Evolutionary conservation across 768 basidiomycete species (phyloP), one percentile per base, ranked within the genome.

Genomic region (Trametes coccinea): DNA sequence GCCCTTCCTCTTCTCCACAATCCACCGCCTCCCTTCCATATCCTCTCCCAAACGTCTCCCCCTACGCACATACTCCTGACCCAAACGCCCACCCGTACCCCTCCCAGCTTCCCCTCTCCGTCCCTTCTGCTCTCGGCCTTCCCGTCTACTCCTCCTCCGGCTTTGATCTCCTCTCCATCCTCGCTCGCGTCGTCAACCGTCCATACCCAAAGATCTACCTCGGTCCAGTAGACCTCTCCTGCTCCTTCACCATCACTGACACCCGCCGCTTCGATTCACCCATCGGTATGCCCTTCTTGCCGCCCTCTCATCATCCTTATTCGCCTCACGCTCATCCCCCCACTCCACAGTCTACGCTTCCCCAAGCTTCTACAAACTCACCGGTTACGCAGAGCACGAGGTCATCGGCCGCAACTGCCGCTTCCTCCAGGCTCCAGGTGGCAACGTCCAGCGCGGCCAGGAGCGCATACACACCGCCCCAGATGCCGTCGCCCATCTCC

Each of bases 191-290:
- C 7, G 87, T 83, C 5, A 82, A 79, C 14, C 83, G 95, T 5
- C 85, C 85, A 0, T 82, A 89, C 67, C 92, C 93, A 1, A 84
- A 78, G 60, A 82, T 98, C 45, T 75, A 79, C 9, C 82, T 98
- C 16, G 96, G 97, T 14, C 93, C 96, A 0, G 92, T 98, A 31
- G 96, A 99, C 74, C 78, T 94, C 61, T 89, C 90, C 5, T 95
- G 93, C 71, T 85, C 89, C n/a, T 99, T 98, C 74, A 82, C 92
- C 67, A 90, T 99, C 43, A 88, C 87, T 46, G 97, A 99, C 71
- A 83, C 88, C 27, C 83, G 90, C 5, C 78, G 90, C 57, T 83
- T 84, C 64, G 97, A 99, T 72, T 77, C 78, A 34, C 93, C 96
- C 13, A 89, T 98, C 71, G 66, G 66, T 64, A 27, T 46, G 54